Base-by-base conservation (phyloP, 257 asterid genomes). In the Pogostemon cablin region DNA sequence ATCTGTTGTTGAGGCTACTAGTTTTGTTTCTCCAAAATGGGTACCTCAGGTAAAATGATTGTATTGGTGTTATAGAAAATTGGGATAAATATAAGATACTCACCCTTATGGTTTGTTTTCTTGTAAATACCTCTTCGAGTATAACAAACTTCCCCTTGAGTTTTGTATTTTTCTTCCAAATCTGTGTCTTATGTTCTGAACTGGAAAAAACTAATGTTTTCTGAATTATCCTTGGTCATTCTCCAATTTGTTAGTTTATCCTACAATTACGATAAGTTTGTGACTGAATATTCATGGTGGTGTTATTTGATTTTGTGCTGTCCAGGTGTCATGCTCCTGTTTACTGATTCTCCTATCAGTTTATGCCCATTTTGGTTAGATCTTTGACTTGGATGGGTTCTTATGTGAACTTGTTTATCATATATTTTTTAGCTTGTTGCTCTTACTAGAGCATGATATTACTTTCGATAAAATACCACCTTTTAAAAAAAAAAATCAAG, bases 1-100 rank as follows among this genome's bases (percentile, higher is more conserved):
- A 79, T 74, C 95, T 67, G 92, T 88, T 67, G 86, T 92, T 34
- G 98, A 92, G 79, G 96, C 98, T 39, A 89, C 96, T 58, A 90
- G 98, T 78, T 89, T 92, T 79, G 96, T 92, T 79, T 92, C 98
- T 12, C 96, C 95, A 70, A 92, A 90, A 85, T 92, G 98, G 96
- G 96, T 92, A 59, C 98, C 96, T 39, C 96, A 92, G 96, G 98
- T 89, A 77, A 69, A 4, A 42, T 15, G 20, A 42, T 25, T 25
- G 41, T 32, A 39, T 70, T 32, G 34, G 47, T 8, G 43, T 35
- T 6, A 43, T 4, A 52, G 57, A 67, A 52, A 54, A 12, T 42
- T 56, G 37, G 52, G 65, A 15, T 73, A 3, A 53, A 38, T 62
- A 40, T 11, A 17, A 53, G 5, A 53, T 53, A 8, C 56, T 50